phyloP scores from a whole-genome alignment of 2,329 filamentous ascomycete species.

The Colletotrichum sp. region DNA sequence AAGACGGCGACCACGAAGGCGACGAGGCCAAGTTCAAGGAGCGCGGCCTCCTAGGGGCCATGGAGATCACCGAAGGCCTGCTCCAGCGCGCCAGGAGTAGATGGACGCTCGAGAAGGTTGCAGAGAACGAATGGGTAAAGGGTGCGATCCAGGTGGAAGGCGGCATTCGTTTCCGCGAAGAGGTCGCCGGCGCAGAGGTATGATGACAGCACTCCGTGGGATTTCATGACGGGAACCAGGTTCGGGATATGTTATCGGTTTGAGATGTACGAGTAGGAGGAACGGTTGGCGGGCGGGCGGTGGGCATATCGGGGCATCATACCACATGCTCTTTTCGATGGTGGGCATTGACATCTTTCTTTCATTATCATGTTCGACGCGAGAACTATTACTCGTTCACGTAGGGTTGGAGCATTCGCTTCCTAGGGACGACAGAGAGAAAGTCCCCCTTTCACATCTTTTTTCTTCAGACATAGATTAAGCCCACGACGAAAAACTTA shows the following conservation, averaged over 20 bases:
- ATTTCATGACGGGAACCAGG: not conserved
- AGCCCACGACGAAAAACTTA: slow-evolving; percentile 5
- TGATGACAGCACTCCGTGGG: slow-evolving; percentile 22
- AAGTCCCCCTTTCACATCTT: not conserved
- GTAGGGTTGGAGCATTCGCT: not conserved
- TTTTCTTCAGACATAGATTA: not conserved
- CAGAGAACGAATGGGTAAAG: slow-evolving; percentile 76
- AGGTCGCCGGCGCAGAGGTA: slow-evolving; percentile 62
- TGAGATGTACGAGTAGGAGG: slow-evolving; percentile 16
- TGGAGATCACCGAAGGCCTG: slow-evolving; percentile 81
- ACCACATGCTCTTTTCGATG: not conserved
- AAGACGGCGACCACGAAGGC: slow-evolving; percentile 85
- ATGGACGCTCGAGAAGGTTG: slow-evolving; percentile 77
- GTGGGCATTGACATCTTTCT: slow-evolving; percentile 1
- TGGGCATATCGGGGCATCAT: not conserved
- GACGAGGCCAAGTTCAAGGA: slow-evolving; percentile 65
- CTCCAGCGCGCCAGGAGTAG: slow-evolving; percentile 83
- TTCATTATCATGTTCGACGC: slow-evolving; percentile 18
- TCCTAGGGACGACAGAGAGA: not conserved
- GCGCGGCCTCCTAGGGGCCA: slow-evolving; percentile 74
- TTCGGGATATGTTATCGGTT: not conserved
- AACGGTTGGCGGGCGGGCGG: not conserved
- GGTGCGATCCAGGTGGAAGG: slow-evolving; percentile 73
- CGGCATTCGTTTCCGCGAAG: slow-evolving; percentile 64
- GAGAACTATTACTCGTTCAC: not conserved